These are phyloP conservation scores for Citrus australasica DNA, from an alignment of 345 rosid genomes.

Conservation along the genomic window DNA sequence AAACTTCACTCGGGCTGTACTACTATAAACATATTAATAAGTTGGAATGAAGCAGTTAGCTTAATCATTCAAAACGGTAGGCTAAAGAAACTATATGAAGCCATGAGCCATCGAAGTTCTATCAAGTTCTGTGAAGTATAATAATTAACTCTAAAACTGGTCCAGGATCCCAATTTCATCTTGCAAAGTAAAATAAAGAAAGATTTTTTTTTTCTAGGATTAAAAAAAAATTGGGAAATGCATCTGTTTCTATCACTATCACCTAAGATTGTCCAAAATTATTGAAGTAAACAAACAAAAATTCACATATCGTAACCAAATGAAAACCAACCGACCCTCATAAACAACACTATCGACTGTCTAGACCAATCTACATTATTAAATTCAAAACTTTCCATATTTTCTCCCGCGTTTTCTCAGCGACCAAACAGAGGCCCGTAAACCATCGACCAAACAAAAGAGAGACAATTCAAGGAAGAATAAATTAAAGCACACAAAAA, in stretches of 20 bases:
- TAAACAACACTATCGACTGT: neutral
- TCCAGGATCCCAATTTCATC: neutral
- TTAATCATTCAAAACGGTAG: neutral
- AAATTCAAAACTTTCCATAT: neutral
- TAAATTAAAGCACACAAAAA: neutral
- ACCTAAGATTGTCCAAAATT: neutral
- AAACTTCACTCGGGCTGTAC: neutral
- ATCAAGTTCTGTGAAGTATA: neutral
- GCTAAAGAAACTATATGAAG: neutral
- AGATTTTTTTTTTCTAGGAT: neutral
- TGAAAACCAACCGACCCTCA: neutral
- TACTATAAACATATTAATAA: neutral
- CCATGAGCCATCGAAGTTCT: neutral
- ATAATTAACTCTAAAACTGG: neutral
- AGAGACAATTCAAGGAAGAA: neutral
- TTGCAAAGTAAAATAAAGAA: neutral
- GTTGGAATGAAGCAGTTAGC: neutral
- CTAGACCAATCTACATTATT: neutral
- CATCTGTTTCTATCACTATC: neutral
- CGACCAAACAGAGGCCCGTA: neutral
- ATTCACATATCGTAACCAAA: neutral
- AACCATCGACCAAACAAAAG: neutral
- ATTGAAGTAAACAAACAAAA: neutral
- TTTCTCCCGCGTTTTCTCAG: neutral
- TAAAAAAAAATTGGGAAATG: too few species aligned